Percentiles rank a stretch among this genome's conserved stretches.
Evolutionary conservation across 2,329 filamentous ascomycete species (phyloP).

Genomic region (Grosmannia serpens): DNA sequence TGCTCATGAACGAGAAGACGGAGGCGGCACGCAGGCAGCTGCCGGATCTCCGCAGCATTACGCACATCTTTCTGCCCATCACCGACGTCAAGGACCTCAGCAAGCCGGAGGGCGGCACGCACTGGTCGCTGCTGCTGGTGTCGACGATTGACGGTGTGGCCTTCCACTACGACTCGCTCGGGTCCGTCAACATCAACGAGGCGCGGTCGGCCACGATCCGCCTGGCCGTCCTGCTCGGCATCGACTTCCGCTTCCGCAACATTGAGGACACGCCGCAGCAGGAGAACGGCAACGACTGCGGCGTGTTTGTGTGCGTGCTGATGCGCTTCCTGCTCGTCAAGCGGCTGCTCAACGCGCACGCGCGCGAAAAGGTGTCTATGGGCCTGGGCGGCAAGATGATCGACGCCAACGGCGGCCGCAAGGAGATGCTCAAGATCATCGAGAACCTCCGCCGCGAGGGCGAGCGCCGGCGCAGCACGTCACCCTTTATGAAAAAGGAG

Average conservation of each 20-base stretch:
- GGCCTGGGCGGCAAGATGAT: slow-evolving; percentile 77
- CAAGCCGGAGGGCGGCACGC: slow-evolving; percentile 76
- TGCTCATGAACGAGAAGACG: slow-evolving; percentile 59
- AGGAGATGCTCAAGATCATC: slow-evolving; percentile 86
- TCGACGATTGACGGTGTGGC: slow-evolving; percentile 79
- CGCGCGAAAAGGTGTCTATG: slow-evolving; percentile 85
- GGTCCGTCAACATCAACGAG: slow-evolving; percentile 62
- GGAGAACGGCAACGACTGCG: slow-evolving; percentile 86
- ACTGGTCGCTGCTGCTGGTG: slow-evolving; percentile 91
- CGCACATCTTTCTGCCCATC: slow-evolving; percentile 91
- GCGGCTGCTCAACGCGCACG: slow-evolving; percentile 65
- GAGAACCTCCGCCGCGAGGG: slow-evolving; percentile 80
- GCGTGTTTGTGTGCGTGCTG: slow-evolving; percentile 87
- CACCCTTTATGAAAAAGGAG: slow-evolving; percentile 19
- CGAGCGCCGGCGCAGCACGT: slow-evolving; percentile 52
- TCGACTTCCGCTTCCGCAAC: slow-evolving; percentile 63
- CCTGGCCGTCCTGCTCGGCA: slow-evolving; percentile 55
- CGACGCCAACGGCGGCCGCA: slow-evolving; percentile 67
- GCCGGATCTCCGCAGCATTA: slow-evolving; percentile 67
- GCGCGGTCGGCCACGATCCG: slow-evolving; percentile 59
- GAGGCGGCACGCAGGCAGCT: slow-evolving; percentile 28
- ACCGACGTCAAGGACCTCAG: slow-evolving; percentile 74
- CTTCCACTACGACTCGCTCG: slow-evolving; percentile 92
- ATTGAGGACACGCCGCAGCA: slow-evolving; percentile 82
- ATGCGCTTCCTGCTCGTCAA: slow-evolving; percentile 92